A percentile compares a stretch with the other conserved stretches of the same genome.
Evolutionary conservation across 1,284 basidiomycete species (phyloP).

Genomic region (Malassezia caprae): DNA sequence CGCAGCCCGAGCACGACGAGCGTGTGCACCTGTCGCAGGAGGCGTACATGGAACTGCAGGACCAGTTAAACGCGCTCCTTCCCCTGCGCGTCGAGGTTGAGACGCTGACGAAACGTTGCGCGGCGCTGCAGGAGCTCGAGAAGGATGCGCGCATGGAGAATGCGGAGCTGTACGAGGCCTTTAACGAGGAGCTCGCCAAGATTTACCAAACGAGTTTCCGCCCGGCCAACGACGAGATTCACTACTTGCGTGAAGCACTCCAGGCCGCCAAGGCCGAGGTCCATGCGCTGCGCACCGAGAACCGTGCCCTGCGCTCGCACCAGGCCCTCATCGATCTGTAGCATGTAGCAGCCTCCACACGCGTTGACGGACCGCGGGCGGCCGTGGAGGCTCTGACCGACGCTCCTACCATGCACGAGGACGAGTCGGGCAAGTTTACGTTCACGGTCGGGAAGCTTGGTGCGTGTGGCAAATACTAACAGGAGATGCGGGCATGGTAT

Average conservation of each 20-base stretch:
- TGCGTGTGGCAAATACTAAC: conserved; percentile 2
- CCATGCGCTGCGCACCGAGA: conserved; percentile 23
- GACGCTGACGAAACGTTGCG: conserved; percentile 29
- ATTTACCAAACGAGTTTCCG: conserved; percentile 39
- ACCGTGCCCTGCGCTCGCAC: conserved; percentile 18
- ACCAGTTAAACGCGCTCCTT: conserved; percentile 12
- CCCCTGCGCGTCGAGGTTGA: conserved; percentile 21
- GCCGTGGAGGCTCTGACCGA: neutral
- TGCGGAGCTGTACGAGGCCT: conserved; percentile 42
- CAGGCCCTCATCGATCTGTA: neutral
- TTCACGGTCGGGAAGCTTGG: conserved; percentile 48
- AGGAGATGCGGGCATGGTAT: conserved; percentile 19
- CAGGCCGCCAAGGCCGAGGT: conserved; percentile 25
- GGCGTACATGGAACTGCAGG: conserved; percentile 6
- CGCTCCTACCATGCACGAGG: neutral
- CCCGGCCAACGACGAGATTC: conserved; percentile 32
- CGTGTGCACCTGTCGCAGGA: conserved; percentile 6
- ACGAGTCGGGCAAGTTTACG: conserved; percentile 20
- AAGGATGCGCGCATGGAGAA: conserved; percentile 42
- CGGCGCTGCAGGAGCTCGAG: conserved; percentile 36
- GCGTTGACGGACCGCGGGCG: neutral
- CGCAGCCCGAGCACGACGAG: conserved; percentile 9
- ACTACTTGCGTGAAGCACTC: conserved; percentile 24
- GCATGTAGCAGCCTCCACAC: neutral
- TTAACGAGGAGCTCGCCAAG: conserved; percentile 45